Base-by-base conservation (phyloP, 257 asterid species). In the Echites panduratus region DNA sequence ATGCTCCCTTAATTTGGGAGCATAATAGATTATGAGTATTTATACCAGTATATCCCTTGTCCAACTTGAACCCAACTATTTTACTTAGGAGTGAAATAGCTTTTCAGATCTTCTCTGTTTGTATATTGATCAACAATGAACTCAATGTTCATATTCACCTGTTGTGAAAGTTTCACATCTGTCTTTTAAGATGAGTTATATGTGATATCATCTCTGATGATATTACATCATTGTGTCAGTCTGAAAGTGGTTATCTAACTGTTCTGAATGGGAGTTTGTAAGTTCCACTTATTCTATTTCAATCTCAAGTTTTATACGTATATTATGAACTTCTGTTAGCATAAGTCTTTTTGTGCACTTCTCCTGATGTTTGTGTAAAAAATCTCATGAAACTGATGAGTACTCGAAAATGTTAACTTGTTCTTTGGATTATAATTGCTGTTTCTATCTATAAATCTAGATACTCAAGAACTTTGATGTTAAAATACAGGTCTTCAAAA, bases 401-500 rank as follows among this genome's bases (percentile, higher is more conserved):
- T n/a, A 32, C 24, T 13, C 12, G 10, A 20, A 35, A 63, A 47
- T 32, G 26, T 32, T 35, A 0, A 7, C 20, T 38, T 66, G 14
- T 13, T 59, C 26, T 50, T 68, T 24, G 29, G 38, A n/a, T 35
- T n/a, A 13, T 38, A 52, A 4, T 61, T 44, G 10, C 58, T 67
- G 14, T 40, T 35, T 32, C 47, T 81, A 59, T 43, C 24, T 41
- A 53, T 50, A 43, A 68, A 59, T 64, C 79, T 82, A 84, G 78
- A 81, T 74, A 71, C 75, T 84, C 27, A 70, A 66, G 84, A 82
- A 76, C 84, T 89, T 90, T 88, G 84, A 71, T 87, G 73, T 84
- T 85, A 78, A 84, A 83, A 86, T 85, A 90, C 97, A 94, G 99
- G 94, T 82, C 91, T 63, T 78, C 97, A 35, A 87, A 91, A 86